Evolutionary conservation across 352 stramenopile genomes (phyloP).

Genomic region (Phytopythium vexans): DNA sequence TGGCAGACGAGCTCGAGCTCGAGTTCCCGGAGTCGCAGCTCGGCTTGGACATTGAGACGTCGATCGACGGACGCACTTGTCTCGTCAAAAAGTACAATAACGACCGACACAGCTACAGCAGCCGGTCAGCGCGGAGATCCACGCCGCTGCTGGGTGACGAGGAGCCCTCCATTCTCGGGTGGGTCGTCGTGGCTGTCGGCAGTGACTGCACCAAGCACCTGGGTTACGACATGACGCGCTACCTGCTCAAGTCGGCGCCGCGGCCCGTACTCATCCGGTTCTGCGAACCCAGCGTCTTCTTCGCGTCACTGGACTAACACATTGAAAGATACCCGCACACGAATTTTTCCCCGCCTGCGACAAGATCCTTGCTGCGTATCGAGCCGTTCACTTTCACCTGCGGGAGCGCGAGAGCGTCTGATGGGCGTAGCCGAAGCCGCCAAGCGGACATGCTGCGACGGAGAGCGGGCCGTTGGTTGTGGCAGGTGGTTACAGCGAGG

Average conservation of each 20-base stretch:
- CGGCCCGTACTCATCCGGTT: conserved; percentile 69
- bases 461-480: no score
- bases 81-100: conserved; percentile 57
- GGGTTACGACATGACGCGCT: conserved; percentile 60
- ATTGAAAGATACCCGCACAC: background rate
- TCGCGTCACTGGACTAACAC: conserved; percentile 41
- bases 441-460: no score
- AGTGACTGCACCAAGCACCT: conserved; percentile 67
- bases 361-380: background rate
- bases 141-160: conserved; percentile 12
- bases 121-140: conserved; percentile 14
- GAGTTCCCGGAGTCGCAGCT: conserved; percentile 52
- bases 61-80: conserved; percentile 61
- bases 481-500: no score
- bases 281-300: conserved; percentile 77
- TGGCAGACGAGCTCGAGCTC: conserved; percentile 62
- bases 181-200: conserved; percentile 67
- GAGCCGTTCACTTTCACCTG: no score
- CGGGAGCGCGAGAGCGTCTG: no score
- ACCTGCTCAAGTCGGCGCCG: conserved; percentile 64
- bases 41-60: conserved; percentile 77
- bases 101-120: conserved; percentile 48
- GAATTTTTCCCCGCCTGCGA: background rate
- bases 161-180: conserved; percentile 37
- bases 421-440: no score